Evolutionary conservation across 177 flowering plant species (phyloP), one percentile per base, ranked within the genome.

Genomic region (Telopea speciosissima): DNA sequence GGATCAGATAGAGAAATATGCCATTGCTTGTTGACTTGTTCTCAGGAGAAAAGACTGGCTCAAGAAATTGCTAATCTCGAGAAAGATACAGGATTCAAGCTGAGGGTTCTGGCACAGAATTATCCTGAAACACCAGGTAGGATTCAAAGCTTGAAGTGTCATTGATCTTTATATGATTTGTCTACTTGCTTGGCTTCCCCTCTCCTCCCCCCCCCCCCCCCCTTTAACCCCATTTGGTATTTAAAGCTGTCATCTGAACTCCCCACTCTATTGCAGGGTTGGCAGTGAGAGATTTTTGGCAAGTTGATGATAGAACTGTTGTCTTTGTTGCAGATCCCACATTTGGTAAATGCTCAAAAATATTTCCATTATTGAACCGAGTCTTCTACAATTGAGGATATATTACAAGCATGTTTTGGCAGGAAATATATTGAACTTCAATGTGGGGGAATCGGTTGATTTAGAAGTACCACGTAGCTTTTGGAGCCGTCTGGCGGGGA

Each of bases 81-180:
- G 75, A 85, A 82, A 70, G 92, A 89, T 75, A 94, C 99, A 24
- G 99, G 97, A 72, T 94, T 82, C 79, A 94, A 89, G 79, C 78
- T 94, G 75, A 84, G 99, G 82, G 86, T 94, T 78, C 78, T 94
- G 36, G 97, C 99, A 56, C 99, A 94, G 76, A 94, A 94, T 71
- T 94, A 94, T 78, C 99, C 97, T 66, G 96, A 89, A n/a, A 92
- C 99, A 36, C 99, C 99, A 40, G 98, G 98, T 93, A 67, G 60
- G 23, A 54, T 7, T 64, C 42, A 8, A 65, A 62, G 33, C 12
- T 54, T 25, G 65, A 19, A 60, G 64, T 54, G 22, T 60, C 14
- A 22, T 17, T 11, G 6, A 22, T 8, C 40, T 58, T 36, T n/a
- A 33, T 24, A 54, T 52, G 24, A 4, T 0, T 52, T 33, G 17